A percentile compares a stretch with the other conserved stretches of the same genome.
Conservation (phyloP, 1,284 basidiomycete species). For the Ceratobasidium sp. region DNA sequence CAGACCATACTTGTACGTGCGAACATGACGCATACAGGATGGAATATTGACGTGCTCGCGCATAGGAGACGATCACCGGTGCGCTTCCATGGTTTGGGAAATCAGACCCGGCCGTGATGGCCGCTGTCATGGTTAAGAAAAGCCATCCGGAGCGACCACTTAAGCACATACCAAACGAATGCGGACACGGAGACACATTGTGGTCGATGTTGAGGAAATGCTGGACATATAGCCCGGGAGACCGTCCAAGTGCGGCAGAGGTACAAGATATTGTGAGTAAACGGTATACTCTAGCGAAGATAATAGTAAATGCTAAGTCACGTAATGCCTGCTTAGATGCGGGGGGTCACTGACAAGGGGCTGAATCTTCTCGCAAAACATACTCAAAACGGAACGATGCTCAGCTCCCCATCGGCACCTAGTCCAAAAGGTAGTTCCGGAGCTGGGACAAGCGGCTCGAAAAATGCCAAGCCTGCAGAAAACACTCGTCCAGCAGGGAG, state of each 20-base stretch:
- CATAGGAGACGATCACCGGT: conserved; percentile 9
- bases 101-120: background rate
- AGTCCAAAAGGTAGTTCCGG: conserved; percentile 7
- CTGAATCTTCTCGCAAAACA: conserved; percentile 67
- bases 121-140: background rate
- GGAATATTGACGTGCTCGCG: background rate
- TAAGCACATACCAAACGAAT: background rate
- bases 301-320: too few species aligned
- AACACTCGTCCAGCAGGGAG: background rate
- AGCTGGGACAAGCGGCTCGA: background rate
- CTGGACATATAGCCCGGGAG: background rate
- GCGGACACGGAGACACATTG: background rate
- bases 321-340: too few species aligned
- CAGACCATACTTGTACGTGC: background rate
- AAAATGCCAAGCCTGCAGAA: background rate
- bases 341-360: too few species aligned
- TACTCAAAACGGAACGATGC: conserved; percentile 4
- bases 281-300: background rate
- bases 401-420: background rate
- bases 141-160: background rate
- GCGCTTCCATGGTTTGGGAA: background rate
- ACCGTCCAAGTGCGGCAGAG: too few species aligned
- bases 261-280: too few species aligned
- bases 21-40: background rate
- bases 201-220: conserved; percentile 9